phyloP scores from a whole-genome alignment of 106 monocot species.

The Iris macrosiphon region DNA sequence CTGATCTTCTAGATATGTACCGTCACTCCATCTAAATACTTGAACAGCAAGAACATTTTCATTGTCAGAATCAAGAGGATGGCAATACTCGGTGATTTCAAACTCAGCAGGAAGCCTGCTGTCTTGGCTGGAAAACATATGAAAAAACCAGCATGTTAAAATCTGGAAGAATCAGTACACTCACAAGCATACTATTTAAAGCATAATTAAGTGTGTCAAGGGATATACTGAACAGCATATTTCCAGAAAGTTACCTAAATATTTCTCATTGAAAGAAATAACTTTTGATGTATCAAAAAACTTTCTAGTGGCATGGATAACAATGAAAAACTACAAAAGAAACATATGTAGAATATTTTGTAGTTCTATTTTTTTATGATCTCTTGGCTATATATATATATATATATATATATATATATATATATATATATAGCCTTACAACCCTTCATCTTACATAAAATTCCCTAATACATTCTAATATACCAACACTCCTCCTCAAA shows the following conservation, averaged over 20 bases:
- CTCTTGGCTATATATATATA: no score
- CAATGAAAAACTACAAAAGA: no score
- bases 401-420: no score
- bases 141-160: not conserved
- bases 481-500: no score
- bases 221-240: not conserved
- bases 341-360: no score
- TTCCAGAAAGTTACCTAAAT: not conserved
- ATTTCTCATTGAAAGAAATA: no score
- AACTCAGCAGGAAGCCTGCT: constrained; percentile 99
- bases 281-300: no score
- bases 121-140: constrained; percentile 59
- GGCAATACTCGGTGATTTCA: constrained; percentile 86
- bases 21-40: constrained; percentile 98
- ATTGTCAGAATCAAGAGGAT: constrained; percentile 63
- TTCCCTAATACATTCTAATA: no score
- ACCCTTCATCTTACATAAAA: no score
- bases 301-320: no score
- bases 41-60: constrained; percentile 93
- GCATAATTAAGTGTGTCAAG: not conserved
- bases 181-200: not conserved
- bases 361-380: no score
- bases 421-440: no score
- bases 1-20: constrained; percentile 98
- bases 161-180: not conserved